phyloP scores from a whole-genome alignment of 768 basidiomycete genomes.

The Kwoniella shandongensis region DNA sequence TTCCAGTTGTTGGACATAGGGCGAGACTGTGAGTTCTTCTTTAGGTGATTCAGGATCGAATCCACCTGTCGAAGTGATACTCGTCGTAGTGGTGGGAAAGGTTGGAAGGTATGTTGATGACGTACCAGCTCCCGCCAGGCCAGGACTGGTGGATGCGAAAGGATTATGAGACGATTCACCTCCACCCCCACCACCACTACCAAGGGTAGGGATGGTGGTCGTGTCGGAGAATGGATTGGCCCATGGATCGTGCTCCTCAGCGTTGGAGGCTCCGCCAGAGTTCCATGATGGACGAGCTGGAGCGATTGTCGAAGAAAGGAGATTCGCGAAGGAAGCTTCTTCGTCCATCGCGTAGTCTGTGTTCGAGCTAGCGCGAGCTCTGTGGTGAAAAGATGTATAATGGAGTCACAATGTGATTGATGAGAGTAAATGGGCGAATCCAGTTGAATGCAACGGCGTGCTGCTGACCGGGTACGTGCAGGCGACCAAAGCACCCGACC shows the following conservation, averaged over 20 bases:
- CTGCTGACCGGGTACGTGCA: too few relatives aligned
- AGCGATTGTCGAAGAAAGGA: constrained; percentile 34
- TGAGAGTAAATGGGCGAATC: too few relatives aligned
- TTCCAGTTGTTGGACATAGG: constrained; percentile 40
- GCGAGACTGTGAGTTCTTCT: constrained; percentile 16
- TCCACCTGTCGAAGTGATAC: background rate
- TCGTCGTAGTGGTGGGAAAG: background rate
- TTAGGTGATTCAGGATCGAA: constrained; percentile 11
- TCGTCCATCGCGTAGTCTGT: constrained; percentile 44
- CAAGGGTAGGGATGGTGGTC: constrained; percentile 4
- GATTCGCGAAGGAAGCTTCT: constrained; percentile 41
- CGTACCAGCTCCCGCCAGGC: too few relatives aligned
- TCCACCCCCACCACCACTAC: background rate
- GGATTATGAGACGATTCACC: background rate
- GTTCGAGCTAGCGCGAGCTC: background rate
- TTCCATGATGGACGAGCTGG: constrained; percentile 26
- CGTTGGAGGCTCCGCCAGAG: constrained; percentile 5
- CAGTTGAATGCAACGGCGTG: too few relatives aligned
- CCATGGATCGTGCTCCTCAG: constrained; percentile 39
- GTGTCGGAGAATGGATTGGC: constrained; percentile 49
- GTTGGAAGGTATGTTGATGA: background rate
- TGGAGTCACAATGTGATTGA: too few relatives aligned
- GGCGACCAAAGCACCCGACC: too few relatives aligned
- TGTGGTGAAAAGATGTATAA: too few relatives aligned
- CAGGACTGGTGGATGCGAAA: constrained; percentile 6